phyloP scores from a whole-genome alignment of 2,329 filamentous ascomycete species.

The Bertia moriformis region DNA sequence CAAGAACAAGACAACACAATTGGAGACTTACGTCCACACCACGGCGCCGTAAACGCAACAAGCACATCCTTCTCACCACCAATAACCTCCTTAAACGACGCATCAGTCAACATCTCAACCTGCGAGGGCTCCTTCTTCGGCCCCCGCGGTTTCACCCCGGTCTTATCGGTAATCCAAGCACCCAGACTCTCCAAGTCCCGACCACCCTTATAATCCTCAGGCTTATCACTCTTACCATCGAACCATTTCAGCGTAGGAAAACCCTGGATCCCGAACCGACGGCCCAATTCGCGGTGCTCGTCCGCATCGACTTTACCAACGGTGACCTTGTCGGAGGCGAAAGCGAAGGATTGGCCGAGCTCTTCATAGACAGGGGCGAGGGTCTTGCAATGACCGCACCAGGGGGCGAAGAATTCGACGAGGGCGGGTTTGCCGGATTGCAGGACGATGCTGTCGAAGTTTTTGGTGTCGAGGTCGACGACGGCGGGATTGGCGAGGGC shows the following conservation, averaged over 20 bases:
- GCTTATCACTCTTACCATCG: conserved; percentile 79
- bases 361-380: conserved; percentile 92
- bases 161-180: conserved; percentile 74
- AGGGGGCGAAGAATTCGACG: conserved; percentile 95
- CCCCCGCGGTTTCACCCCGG: conserved; percentile 66
- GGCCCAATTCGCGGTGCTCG: conserved; percentile 68
- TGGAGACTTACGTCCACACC: conserved; percentile 83
- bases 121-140: conserved; percentile 59
- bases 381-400: conserved; percentile 98
- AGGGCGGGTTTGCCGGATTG: conserved; percentile 89
- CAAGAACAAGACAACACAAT: conserved; percentile 2
- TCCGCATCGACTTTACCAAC: conserved; percentile 97
- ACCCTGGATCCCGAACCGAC: conserved; percentile 76
- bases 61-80: conserved; percentile 79
- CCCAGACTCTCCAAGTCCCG: conserved; percentile 76
- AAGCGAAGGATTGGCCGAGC: conserved; percentile 61
- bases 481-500: conserved; percentile 67
- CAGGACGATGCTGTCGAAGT: conserved; percentile 83
- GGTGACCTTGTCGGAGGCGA: conserved; percentile 57
- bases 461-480: conserved; percentile 72
- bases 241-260: conserved; percentile 98
- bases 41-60: conserved; percentile 93
- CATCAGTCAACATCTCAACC: conserved; percentile 68
- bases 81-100: conserved; percentile 61
- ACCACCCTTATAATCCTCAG: conserved; percentile 72